Percentiles rank a stretch among this genome's conserved stretches.
These are phyloP conservation scores for Myriosclerotinia curreyana DNA, from an alignment of 2,329 filamentous ascomycete genomes.

Conservation along the genomic window DNA sequence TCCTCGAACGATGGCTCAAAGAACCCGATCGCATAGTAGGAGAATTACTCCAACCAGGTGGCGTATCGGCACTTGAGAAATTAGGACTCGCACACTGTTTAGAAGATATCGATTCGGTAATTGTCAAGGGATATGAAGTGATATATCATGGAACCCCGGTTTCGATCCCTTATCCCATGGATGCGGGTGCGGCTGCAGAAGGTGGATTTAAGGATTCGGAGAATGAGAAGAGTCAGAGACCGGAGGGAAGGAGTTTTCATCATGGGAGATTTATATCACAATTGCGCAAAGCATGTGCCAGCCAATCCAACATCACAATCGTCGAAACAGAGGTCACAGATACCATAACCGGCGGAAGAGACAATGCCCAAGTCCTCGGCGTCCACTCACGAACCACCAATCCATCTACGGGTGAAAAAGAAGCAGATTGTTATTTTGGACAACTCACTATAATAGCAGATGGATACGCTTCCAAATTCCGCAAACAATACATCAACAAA, in stretches of 20 bases:
- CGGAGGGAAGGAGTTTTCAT: conserved; percentile 81
- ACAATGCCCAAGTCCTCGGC: conserved; percentile 72
- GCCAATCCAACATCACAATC: conserved; percentile 79
- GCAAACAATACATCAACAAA: conserved; percentile 69
- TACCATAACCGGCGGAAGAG: conserved; percentile 62
- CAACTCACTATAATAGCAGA: conserved; percentile 86
- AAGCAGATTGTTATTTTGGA: conserved; percentile 79
- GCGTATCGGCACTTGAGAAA: conserved; percentile 74
- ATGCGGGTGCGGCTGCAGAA: conserved; percentile 43
- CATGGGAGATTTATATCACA: conserved; percentile 90
- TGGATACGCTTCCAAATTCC: conserved; percentile 89
- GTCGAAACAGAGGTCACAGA: conserved; percentile 84
- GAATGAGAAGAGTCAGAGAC: conserved; percentile 44
- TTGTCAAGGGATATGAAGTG: conserved; percentile 82
- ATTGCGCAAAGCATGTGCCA: conserved; percentile 70
- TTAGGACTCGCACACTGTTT: conserved; percentile 79
- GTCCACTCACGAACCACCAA: conserved; percentile 70
- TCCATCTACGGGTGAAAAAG: conserved; percentile 53
- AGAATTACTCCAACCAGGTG: conserved; percentile 90
- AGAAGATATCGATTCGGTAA: conserved; percentile 82
- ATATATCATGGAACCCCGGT: conserved; percentile 74
- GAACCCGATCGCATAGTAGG: conserved; percentile 96
- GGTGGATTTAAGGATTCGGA: conserved; percentile 29
- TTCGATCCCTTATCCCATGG: conserved; percentile 73
- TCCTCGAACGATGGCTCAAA: conserved; percentile 85